phyloP scores from a whole-genome alignment of 1,139 yeast species.

The Taphrina pruni region DNA sequence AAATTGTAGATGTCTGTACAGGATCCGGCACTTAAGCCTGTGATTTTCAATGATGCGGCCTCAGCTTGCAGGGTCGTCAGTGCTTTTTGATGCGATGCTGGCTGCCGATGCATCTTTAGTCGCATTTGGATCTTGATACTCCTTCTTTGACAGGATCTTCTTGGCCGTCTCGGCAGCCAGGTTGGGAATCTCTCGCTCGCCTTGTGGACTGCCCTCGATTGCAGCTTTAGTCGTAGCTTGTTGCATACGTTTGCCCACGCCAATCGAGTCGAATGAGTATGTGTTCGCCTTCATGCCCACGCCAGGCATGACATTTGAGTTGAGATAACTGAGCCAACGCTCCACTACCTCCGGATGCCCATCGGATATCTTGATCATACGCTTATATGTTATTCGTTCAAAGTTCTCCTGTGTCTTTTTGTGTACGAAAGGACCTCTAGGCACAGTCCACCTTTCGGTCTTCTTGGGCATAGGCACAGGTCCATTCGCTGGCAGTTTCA shows the following conservation, averaged over 20 bases:
- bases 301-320: slow-evolving; percentile 78
- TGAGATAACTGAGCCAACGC: slow-evolving; percentile 76
- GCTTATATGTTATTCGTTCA: slow-evolving; percentile 81
- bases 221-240: slow-evolving; percentile 15
- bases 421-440: slow-evolving; percentile 89
- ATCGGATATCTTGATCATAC: slow-evolving; percentile 77
- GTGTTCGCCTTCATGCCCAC: slow-evolving; percentile 77
- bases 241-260: slow-evolving; percentile 29
- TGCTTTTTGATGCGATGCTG: neutral
- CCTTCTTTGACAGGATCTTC: slow-evolving; percentile 20
- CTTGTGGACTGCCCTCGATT: slow-evolving; percentile 17
- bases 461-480: slow-evolving; percentile 71
- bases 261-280: slow-evolving; percentile 35
- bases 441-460: slow-evolving; percentile 91
- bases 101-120: neutral
- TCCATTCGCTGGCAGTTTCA: slow-evolving; percentile 81
- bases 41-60: neutral
- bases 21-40: neutral
- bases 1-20: neutral
- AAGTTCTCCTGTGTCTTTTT: slow-evolving; percentile 95
- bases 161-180: slow-evolving; percentile 31
- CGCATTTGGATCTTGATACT: slow-evolving; percentile 8
- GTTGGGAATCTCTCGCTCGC: slow-evolving; percentile 22
- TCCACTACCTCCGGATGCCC: slow-evolving; percentile 85
- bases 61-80: neutral